These are phyloP conservation scores for Podospora fimiseda DNA, from an alignment of 495 filamentous ascomycete species.

Conservation along the genomic window DNA sequence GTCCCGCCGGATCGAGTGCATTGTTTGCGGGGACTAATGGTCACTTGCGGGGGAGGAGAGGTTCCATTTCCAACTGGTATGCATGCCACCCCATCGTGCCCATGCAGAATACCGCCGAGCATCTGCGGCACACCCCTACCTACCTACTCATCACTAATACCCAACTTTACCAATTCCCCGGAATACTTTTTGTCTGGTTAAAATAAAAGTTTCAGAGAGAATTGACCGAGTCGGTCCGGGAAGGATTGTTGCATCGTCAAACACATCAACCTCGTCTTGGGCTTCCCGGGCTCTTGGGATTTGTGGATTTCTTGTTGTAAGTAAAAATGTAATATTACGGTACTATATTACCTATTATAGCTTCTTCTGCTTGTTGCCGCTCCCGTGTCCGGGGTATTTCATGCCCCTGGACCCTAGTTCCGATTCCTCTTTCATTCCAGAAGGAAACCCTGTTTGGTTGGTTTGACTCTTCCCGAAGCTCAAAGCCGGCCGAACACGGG, in stretches of 20 bases:
- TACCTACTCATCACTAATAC: neutral
- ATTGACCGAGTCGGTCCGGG: constrained; percentile 33
- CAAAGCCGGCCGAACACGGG: constrained; percentile 1
- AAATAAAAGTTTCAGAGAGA: too few species aligned
- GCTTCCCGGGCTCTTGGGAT: constrained; percentile 13
- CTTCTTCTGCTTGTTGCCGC: too few species aligned
- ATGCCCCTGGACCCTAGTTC: too few species aligned
- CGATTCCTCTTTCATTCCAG: neutral
- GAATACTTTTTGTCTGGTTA: neutral
- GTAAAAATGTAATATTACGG: too few species aligned
- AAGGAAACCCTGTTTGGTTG: too few species aligned
- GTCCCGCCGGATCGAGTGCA: constrained; percentile 29
- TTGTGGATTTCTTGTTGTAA: neutral
- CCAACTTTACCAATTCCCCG: constrained; percentile 14
- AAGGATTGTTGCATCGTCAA: constrained; percentile 18
- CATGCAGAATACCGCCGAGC: constrained; percentile 31
- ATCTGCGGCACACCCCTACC: constrained; percentile 11
- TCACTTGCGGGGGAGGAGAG: neutral
- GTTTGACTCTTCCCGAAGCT: neutral
- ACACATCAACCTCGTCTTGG: constrained; percentile 10
- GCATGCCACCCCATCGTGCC: too few species aligned
- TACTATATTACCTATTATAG: too few species aligned
- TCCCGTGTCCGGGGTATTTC: too few species aligned
- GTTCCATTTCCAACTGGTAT: too few species aligned
- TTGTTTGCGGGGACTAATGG: constrained; percentile 13